Percentiles rank a stretch among this genome's conserved stretches.
Evolutionary conservation across 2,329 filamentous ascomycete genomes (phyloP).

Genomic region (Cordyceps tenuipes): DNA sequence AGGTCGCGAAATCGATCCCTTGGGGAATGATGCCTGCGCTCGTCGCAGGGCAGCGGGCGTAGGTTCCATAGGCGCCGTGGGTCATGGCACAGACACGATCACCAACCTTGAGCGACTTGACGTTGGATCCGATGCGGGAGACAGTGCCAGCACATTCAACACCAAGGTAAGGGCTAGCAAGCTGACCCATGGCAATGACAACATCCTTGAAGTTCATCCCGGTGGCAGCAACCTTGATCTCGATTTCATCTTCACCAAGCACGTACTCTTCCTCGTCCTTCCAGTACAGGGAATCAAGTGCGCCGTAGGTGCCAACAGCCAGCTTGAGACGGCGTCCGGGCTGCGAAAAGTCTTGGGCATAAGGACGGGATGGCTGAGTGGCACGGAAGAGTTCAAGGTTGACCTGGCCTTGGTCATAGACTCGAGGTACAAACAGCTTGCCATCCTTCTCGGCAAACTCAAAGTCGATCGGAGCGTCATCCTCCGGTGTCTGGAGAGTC

Average conservation of each 20-base stretch:
- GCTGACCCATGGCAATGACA: conserved; percentile 33
- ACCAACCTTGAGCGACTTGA: conserved; percentile 54
- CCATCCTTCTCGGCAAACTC: conserved; percentile 24
- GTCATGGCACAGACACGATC: conserved; percentile 60
- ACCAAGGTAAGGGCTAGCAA: conserved; percentile 26
- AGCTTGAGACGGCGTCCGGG: conserved; percentile 26
- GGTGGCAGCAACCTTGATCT: conserved; percentile 34
- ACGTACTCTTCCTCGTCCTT: conserved; percentile 25
- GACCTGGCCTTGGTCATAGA: conserved; percentile 20
- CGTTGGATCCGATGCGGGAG: conserved; percentile 47
- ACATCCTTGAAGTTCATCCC: conserved; percentile 41
- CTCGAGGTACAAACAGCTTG: conserved; percentile 21
- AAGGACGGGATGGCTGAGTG: conserved; percentile 20
- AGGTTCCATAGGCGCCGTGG: conserved; percentile 26
- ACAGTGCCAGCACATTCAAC: conserved; percentile 33
- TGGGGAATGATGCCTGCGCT: conserved; percentile 30
- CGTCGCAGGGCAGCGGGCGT: conserved; percentile 24
- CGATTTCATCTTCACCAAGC: conserved; percentile 29
- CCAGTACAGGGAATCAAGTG: conserved; percentile 32
- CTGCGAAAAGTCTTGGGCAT: conserved; percentile 30
- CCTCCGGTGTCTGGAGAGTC: conserved; percentile 15
- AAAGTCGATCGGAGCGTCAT: conserved; percentile 19
- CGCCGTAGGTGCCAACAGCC: conserved; percentile 30
- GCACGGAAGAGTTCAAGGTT: conserved; percentile 21
- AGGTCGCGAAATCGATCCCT: conserved; percentile 28